These are phyloP conservation scores for Fusarium hostae DNA, from an alignment of 2,329 filamentous ascomycete species.

Conservation along the genomic window DNA sequence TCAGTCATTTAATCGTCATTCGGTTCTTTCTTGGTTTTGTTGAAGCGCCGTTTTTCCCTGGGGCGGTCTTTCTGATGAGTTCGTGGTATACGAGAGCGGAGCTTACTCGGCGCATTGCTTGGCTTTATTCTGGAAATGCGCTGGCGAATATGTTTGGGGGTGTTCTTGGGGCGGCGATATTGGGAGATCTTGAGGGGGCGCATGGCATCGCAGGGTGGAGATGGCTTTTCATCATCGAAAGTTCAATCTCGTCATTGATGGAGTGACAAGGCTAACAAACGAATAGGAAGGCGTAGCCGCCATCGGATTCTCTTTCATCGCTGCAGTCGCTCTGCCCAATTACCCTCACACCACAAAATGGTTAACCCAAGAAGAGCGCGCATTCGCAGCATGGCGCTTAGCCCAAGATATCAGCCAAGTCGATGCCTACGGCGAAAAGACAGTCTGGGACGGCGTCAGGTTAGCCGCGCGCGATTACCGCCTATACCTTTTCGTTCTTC, in stretches of 20 bases:
- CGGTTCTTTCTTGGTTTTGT: conserved; percentile 57
- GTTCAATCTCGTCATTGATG: background rate
- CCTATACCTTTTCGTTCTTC: conserved; percentile 63
- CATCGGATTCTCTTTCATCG: conserved; percentile 50
- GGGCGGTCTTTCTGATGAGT: conserved; percentile 59
- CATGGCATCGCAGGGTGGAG: conserved; percentile 70
- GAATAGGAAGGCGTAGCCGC: conserved; percentile 53
- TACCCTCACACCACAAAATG: conserved; percentile 65
- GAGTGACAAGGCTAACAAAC: background rate
- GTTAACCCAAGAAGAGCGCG: conserved; percentile 61
- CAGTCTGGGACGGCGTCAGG: conserved; percentile 58
- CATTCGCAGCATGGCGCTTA: conserved; percentile 64
- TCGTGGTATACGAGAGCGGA: conserved; percentile 59
- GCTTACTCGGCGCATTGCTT: conserved; percentile 68
- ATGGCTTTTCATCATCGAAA: conserved; percentile 72
- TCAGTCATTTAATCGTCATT: conserved; percentile 55
- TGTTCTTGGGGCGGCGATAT: conserved; percentile 60
- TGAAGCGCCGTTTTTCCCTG: conserved; percentile 64
- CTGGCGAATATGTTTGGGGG: conserved; percentile 64
- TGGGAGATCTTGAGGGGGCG: conserved; percentile 56
- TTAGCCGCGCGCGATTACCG: conserved; percentile 61
- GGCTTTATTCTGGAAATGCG: conserved; percentile 67
- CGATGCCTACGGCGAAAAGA: conserved; percentile 52
- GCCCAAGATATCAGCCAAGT: conserved; percentile 60
- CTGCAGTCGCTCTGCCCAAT: conserved; percentile 59